Evolutionary conservation across 2,329 filamentous ascomycete genomes (phyloP).

Genomic region (Teratosphaeria gauchensis): DNA sequence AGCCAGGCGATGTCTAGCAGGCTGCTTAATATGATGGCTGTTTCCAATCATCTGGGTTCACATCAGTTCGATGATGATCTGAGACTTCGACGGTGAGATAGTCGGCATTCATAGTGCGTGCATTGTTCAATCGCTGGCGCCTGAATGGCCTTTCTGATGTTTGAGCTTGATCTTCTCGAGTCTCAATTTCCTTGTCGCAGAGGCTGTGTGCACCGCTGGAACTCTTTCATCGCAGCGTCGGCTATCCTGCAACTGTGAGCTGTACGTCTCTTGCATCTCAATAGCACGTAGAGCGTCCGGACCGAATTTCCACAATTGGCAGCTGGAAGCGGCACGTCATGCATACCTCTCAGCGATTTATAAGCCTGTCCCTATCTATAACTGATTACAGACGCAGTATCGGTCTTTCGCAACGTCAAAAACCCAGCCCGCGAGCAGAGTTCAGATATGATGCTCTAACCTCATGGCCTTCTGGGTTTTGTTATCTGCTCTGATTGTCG

Average conservation of each 20-base stretch:
- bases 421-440: no score
- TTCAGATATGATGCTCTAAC: neutral
- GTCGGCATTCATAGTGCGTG: neutral
- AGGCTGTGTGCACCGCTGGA: neutral
- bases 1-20: neutral
- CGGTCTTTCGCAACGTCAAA: no score
- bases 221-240: neutral
- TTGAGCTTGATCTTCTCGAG: neutral
- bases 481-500: neutral
- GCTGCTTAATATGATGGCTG: constrained; percentile 7
- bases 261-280: neutral
- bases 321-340: neutral
- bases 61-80: constrained; percentile 10
- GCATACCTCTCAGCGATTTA: neutral
- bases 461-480: neutral
- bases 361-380: neutral
- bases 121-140: neutral
- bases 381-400: neutral
- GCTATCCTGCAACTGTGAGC: neutral
- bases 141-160: neutral
- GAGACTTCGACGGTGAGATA: constrained; percentile 1
- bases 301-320: neutral
- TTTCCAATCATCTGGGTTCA: constrained; percentile 15
- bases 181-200: neutral
- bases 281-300: neutral